A percentile compares a stretch with the other conserved stretches of the same genome.
These are phyloP conservation scores for Yamadazyma oceani DNA, from an alignment of 1,139 yeast species.

Conservation along the genomic window DNA sequence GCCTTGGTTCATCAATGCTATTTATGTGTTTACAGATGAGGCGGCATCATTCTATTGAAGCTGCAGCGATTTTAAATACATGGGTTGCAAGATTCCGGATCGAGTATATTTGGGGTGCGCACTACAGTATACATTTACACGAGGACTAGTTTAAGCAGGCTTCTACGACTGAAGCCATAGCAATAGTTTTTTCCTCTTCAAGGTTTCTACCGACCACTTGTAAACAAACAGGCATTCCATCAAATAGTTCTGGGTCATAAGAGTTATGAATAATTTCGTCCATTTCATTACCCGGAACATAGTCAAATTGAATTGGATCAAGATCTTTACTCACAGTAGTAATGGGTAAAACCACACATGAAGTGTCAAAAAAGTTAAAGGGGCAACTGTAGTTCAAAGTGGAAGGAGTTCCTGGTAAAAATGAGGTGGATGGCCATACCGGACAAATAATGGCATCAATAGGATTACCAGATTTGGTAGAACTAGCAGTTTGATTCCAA, in stretches of 20 bases:
- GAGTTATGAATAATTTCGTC: slow-evolving; percentile 27
- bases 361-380: slow-evolving; percentile 55
- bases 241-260: slow-evolving; percentile 52
- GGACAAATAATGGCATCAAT: slow-evolving; percentile 38
- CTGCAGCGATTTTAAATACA: too few relatives aligned
- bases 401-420: slow-evolving; percentile 18
- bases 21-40: too few relatives aligned
- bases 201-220: slow-evolving; percentile 56
- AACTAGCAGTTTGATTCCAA: slow-evolving; percentile 25
- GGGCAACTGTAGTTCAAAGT: slow-evolving; percentile 45
- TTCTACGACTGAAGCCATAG: slow-evolving; percentile 11
- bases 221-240: slow-evolving; percentile 59
- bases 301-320: slow-evolving; percentile 25
- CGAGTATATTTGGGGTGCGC: too few relatives aligned
- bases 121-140: too few relatives aligned
- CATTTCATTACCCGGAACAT: slow-evolving; percentile 20
- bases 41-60: too few relatives aligned
- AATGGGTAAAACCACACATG: slow-evolving; percentile 55
- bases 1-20: too few relatives aligned
- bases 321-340: slow-evolving; percentile 39
- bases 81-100: too few relatives aligned
- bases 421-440: slow-evolving; percentile 26
- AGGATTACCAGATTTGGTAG: slow-evolving; percentile 26
- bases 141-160: background rate
- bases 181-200: slow-evolving; percentile 53